These are phyloP conservation scores for Capronia coronata DNA, from an alignment of 2,329 filamentous ascomycete genomes.

Conservation along the genomic window DNA sequence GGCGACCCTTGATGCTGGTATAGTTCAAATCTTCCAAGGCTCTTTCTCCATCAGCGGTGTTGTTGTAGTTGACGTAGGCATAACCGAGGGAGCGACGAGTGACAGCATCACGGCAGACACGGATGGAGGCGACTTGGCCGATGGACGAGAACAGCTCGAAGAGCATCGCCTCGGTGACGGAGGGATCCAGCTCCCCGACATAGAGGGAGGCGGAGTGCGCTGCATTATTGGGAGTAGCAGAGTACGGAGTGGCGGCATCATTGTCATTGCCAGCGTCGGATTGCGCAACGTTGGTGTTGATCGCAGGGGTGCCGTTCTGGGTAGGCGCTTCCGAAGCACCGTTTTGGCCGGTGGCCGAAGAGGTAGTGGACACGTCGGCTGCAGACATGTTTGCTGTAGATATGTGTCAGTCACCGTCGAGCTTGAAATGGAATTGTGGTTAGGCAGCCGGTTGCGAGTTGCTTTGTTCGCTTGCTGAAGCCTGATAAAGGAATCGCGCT, in stretches of 20 bases:
- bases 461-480: conserved; percentile 1
- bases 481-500: conserved; percentile 6
- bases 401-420: conserved; percentile 50
- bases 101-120: conserved; percentile 98
- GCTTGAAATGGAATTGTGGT: background rate
- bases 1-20: conserved; percentile 96
- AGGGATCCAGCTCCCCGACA: conserved; percentile 95
- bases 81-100: conserved; percentile 98
- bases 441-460: background rate
- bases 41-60: conserved; percentile 90
- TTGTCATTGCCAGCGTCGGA: conserved; percentile 39
- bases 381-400: conserved; percentile 65
- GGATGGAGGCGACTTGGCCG: conserved; percentile 96
- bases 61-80: conserved; percentile 99
- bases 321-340: conserved; percentile 45
- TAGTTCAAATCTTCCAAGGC: conserved; percentile 99
- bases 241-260: conserved; percentile 52
- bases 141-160: conserved; percentile 99
- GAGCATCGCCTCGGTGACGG: conserved; percentile 98
- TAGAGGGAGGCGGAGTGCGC: conserved; percentile 97
- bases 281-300: conserved; percentile 66
- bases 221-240: conserved; percentile 65
- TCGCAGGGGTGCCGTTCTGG: conserved; percentile 44
- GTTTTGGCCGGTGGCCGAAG: conserved; percentile 60
- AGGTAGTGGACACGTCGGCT: conserved; percentile 67